These are phyloP conservation scores for Phenoliferia sp. DNA, from an alignment of 1,284 basidiomycete species.

Conservation along the genomic window DNA sequence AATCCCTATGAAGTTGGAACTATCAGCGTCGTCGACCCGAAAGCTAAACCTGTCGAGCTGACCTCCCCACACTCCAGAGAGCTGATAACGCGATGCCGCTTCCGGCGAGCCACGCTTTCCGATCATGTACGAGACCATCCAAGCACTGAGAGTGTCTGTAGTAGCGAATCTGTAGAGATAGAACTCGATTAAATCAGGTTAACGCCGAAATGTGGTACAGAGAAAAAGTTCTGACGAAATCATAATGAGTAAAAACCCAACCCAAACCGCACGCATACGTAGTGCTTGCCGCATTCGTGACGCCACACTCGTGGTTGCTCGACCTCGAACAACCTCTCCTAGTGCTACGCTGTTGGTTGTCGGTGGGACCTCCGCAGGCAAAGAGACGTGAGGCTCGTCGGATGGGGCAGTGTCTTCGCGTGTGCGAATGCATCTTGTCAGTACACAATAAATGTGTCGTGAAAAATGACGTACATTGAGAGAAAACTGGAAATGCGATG, in stretches of 20 bases:
- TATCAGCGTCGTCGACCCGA: not conserved
- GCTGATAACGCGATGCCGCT: slow-evolving; percentile 24
- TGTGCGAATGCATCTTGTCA: not conserved
- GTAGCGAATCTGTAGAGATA: slow-evolving; percentile 13
- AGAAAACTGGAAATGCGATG: slow-evolving; percentile 7
- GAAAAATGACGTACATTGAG: slow-evolving; percentile 2
- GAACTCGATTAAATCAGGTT: no score
- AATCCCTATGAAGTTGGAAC: slow-evolving; percentile 14
- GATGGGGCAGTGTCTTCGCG: not conserved
- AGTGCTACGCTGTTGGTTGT: slow-evolving; percentile 7
- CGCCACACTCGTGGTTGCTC: slow-evolving; percentile 13
- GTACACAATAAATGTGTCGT: no score
- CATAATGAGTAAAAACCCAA: slow-evolving; percentile 23
- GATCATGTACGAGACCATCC: slow-evolving; percentile 27
- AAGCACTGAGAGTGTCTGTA: slow-evolving; percentile 22
- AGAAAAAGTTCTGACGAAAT: slow-evolving; percentile 11
- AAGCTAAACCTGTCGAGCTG: not conserved
- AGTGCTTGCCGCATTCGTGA: slow-evolving; percentile 22
- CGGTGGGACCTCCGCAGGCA: slow-evolving; percentile 14
- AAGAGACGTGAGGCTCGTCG: not conserved
- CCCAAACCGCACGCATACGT: slow-evolving; percentile 17
- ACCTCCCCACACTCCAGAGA: slow-evolving; percentile 21
- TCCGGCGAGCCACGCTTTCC: slow-evolving; percentile 10
- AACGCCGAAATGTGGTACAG: not conserved
- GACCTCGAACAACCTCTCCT: slow-evolving; percentile 24